Base-by-base conservation (phyloP, 192 early-diverging fungal genomes). In the Haplosporangium gracile region DNA sequence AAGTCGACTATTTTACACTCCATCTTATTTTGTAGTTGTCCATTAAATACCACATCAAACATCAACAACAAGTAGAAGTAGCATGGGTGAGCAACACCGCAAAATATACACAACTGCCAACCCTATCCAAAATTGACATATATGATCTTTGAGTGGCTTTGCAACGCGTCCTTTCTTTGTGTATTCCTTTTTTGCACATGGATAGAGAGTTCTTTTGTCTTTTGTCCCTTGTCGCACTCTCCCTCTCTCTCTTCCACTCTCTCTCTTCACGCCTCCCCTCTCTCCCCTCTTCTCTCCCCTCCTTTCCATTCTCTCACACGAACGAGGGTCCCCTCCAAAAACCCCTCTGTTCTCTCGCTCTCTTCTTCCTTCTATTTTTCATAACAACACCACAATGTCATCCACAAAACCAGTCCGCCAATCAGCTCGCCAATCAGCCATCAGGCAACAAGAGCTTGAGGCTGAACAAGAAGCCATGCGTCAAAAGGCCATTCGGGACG, bases 381-480 rank as follows among this genome's bases (percentile, higher is more conserved):
- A 51, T 22, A 51, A 40, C 69, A 42, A 22, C 69, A 70, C 2
- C n/a, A 26, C 24, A 13, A 83, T 83, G 82, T 74, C 77, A 29
- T 70, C 82, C 5, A 18, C 76, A 70, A 60, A 72, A 20, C 82
- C 82, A 11, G 73, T 77, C n/a, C 82, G 82, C 39, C 13, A 72
- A 69, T 83, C 82, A 11, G 82, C 82, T 22, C 82, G 82, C n/a
- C 82, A 83, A 51, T 75, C 82, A 1, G 82, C 82, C n/a, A 57
- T 74, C 42, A 47, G 75, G 40, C 72, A 83, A 36, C 82, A 83
- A 45, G 82, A 78, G 36, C 39, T 38, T n/a, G 49, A 75, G 16
- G 71, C 71, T n/a, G 71, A 72, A 26, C 40, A 72, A 49, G 40
- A 45, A 11, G 71, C 71, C 26, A 13, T 72, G 45, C 60, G 60